Evolutionary conservation across 2,329 filamentous ascomycete species (phyloP).

Genomic region (Aspergillus sp.): DNA sequence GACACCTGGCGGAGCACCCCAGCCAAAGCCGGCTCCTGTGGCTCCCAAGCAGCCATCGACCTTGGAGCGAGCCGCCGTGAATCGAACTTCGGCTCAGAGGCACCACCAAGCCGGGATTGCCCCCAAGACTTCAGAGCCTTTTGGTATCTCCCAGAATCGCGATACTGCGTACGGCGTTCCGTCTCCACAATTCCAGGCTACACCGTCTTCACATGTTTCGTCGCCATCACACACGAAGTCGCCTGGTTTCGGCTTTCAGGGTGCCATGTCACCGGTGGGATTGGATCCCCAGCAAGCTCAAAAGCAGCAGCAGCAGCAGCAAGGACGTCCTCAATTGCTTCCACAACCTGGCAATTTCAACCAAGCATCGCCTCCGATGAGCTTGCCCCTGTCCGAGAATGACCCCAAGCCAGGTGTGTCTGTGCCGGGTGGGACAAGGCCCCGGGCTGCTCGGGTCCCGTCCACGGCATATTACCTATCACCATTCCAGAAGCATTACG

Average conservation of each 20-base stretch:
- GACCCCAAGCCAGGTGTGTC: constrained; percentile 22
- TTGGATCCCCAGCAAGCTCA: constrained; percentile 42
- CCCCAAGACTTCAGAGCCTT: constrained; percentile 51
- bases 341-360: constrained; percentile 29
- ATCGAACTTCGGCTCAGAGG: constrained; percentile 63
- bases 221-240: constrained; percentile 58
- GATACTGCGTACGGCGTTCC: constrained; percentile 36
- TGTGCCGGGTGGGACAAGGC: constrained; percentile 13
- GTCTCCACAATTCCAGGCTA: constrained; percentile 70
- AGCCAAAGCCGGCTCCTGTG: constrained; percentile 56
- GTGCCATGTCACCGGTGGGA: constrained; percentile 54
- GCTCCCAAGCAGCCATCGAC: constrained; percentile 63
- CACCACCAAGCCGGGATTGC: constrained; percentile 61
- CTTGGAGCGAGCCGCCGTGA: constrained; percentile 72
- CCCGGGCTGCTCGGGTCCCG: constrained; percentile 30
- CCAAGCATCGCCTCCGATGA: constrained; percentile 27
- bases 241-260: constrained; percentile 53
- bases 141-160: constrained; percentile 43
- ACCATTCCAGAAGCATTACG: constrained; percentile 87
- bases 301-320: constrained; percentile 18
- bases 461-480: constrained; percentile 65
- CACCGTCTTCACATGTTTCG: constrained; percentile 68
- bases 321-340: constrained; percentile 42
- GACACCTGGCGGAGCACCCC: constrained; percentile 63
- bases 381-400: constrained; percentile 30